phyloP scores from a whole-genome alignment of 495 filamentous ascomycete species.

The Xylaria flabelliformis region DNA sequence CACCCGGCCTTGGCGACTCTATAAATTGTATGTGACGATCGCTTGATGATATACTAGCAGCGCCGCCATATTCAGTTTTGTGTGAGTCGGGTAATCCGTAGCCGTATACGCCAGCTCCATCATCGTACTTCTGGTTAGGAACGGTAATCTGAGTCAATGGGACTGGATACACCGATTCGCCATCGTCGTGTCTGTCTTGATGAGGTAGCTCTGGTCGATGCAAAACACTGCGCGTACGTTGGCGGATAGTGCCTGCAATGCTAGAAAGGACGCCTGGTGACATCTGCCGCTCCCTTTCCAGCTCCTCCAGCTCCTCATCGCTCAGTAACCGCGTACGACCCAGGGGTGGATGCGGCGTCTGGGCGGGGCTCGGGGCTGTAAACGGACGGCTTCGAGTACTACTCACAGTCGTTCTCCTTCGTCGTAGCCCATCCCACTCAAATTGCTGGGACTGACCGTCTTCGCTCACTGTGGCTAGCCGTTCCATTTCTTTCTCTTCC shows the following conservation, averaged over 20 bases:
- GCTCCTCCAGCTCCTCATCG: slow-evolving; percentile 60
- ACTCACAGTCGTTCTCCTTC: slow-evolving; percentile 75
- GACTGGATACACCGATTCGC: slow-evolving; percentile 53
- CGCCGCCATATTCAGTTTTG: slow-evolving; percentile 49
- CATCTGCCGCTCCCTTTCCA: slow-evolving; percentile 55
- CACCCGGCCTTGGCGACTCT: slow-evolving; percentile 35
- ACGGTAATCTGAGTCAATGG: slow-evolving; percentile 65
- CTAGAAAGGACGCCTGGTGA: slow-evolving; percentile 60
- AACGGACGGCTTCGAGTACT: slow-evolving; percentile 48
- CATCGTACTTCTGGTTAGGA: slow-evolving; percentile 54
- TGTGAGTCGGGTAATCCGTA: slow-evolving; percentile 35
- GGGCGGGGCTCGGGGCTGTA: slow-evolving; percentile 44
- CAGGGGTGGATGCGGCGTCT: slow-evolving; percentile 75
- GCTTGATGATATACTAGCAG: slow-evolving; percentile 41
- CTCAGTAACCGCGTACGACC: slow-evolving; percentile 88
- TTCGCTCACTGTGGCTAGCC: slow-evolving; percentile 74
- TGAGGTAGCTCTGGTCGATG: slow-evolving; percentile 49
- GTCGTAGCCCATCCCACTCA: slow-evolving; percentile 92
- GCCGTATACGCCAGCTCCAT: slow-evolving; percentile 48
- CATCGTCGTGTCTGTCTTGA: slow-evolving; percentile 36
- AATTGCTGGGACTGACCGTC: slow-evolving; percentile 60
- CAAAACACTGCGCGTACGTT: slow-evolving; percentile 57
- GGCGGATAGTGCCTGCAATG: slow-evolving; percentile 67
- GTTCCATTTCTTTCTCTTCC: slow-evolving; percentile 75
- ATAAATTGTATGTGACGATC: slow-evolving; percentile 51